Conservation (phyloP, 306 rosid genomes). For the Trifolium repens region DNA sequence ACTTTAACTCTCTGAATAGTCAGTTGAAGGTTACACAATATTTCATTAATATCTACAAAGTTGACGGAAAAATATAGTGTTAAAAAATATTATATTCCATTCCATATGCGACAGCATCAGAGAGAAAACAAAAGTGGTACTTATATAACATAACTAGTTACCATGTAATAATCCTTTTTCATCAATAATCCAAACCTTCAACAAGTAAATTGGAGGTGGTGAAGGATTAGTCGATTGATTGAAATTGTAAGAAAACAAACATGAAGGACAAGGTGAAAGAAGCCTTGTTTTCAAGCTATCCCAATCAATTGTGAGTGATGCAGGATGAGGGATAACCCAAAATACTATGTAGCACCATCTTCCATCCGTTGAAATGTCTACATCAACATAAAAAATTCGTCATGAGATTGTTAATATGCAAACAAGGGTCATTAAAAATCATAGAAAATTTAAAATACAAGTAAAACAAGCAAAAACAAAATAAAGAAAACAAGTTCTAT, state of each 20-base stretch:
- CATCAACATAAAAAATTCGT: conserved; percentile 34
- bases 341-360: conserved; percentile 80
- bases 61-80: neutral
- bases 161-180: conserved; percentile 79
- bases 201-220: conserved; percentile 59
- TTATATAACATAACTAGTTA: conserved; percentile 28
- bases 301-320: conserved; percentile 64
- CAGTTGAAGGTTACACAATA: conserved; percentile 80
- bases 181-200: conserved; percentile 74
- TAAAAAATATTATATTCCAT: conserved; percentile 36
- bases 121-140: neutral
- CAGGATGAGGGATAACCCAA: conserved; percentile 71
- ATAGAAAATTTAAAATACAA: neutral
- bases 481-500: neutral
- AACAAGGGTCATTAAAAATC: neutral
- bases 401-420: neutral
- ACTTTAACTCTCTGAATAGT: conserved; percentile 78
- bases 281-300: conserved; percentile 71
- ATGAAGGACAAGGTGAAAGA: conserved; percentile 69
- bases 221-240: conserved; percentile 49
- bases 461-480: neutral
- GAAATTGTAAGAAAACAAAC: conserved; percentile 56
- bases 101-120: neutral
- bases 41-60: conserved; percentile 70
- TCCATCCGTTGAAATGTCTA: conserved; percentile 87